Base-by-base conservation (phyloP, 2,329 filamentous ascomycete genomes). In the Emericellopsis cladophorae region DNA sequence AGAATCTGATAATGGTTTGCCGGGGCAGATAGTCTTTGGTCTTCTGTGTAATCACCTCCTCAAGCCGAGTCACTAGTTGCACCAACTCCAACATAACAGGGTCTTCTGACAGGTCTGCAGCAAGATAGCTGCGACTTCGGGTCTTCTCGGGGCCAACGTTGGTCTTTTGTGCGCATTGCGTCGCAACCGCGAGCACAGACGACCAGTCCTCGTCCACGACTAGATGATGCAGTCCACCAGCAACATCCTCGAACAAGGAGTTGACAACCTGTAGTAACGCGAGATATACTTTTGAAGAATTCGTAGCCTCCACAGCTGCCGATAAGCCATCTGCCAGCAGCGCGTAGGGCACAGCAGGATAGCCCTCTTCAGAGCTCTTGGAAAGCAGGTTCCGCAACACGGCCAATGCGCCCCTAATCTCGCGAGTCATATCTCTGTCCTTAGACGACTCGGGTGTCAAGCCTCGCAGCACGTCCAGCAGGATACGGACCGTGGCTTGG, bases 151-250 rank as follows among this genome's bases (percentile, higher is more conserved):
- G 6, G 7, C 37, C 33, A 10, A 12, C 12, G 10, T 14, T 8
- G 8, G 14, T 31, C 14, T 43, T 37, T 7, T 37, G 18, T 12
- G 32, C 37, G 52, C 79, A 84, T 41, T 67, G 67, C 4, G 64
- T 63, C 2, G 76, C 74, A 15, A 82, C 70, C 16, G 74, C 65
- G 15, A 84, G 66, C 42, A 82, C 64, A 5, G 68, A 58, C 2
- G 70, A 67, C 78, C 81, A 82, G 52, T 84, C 78, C 49, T 82
- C 79, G 42, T 82, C 78, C 34, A 72, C 59, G 18, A 84, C 58
- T 37, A 79, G 61, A 12, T 63, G 61, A 46, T 75, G 75, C 36
- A 82, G 56, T 16, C 64, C 64, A 16, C 68, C 67, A 37, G 70
- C 59, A 8, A 65, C 66, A 44, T 68, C 71, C 42, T 66, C 64